phyloP scores from a whole-genome alignment of 2,329 filamentous ascomycete species.

The Nakataea oryzae region DNA sequence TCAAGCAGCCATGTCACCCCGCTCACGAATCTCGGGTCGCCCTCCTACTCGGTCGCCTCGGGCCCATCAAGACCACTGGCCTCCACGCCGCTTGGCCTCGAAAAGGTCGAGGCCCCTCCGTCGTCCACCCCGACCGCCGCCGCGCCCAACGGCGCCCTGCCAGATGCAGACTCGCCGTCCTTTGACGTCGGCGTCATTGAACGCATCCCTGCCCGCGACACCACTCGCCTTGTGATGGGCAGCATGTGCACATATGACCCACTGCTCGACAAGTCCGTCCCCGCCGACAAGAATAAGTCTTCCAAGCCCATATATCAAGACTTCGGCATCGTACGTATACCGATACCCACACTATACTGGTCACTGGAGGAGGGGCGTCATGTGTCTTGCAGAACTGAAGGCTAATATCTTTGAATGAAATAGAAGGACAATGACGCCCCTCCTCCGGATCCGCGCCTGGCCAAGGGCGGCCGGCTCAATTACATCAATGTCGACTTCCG shows the following conservation, averaged over 20 bases:
- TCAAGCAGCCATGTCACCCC: constrained; percentile 38
- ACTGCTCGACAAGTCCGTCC: constrained; percentile 30
- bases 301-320: constrained; percentile 52
- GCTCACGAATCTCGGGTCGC: constrained; percentile 41
- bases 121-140: not conserved
- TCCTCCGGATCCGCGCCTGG: constrained; percentile 73
- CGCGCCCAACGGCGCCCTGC: constrained; percentile 11
- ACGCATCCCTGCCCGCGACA: constrained; percentile 47
- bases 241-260: constrained; percentile 53
- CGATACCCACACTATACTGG: constrained; percentile 20
- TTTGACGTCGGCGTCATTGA: constrained; percentile 13
- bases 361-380: constrained; percentile 47
- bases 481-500: constrained; percentile 63
- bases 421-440: constrained; percentile 66
- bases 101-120: not conserved
- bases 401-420: constrained; percentile 45
- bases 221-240: constrained; percentile 40
- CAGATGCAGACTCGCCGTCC: constrained; percentile 16
- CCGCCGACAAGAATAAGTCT: constrained; percentile 36
- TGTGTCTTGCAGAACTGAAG: constrained; percentile 38
- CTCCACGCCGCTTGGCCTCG: not conserved
- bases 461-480: constrained; percentile 52
- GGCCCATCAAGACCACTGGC: constrained; percentile 36
- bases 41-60: constrained; percentile 34
- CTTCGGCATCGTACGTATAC: constrained; percentile 56